Evolutionary conservation across 2,329 filamentous ascomycete species (phyloP).

Genomic region (Xylaria sp.): DNA sequence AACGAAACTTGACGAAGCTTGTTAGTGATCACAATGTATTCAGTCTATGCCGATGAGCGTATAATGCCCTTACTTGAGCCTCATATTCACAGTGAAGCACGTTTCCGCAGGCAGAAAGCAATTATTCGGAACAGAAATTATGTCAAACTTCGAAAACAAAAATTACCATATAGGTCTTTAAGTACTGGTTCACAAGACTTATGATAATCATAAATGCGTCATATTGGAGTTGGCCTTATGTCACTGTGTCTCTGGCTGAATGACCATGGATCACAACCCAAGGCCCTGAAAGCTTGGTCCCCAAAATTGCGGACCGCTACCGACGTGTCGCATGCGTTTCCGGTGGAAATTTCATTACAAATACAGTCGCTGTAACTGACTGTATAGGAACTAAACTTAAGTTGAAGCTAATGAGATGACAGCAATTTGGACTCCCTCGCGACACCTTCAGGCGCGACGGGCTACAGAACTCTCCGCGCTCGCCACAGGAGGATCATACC

Average conservation of each 20-base stretch:
- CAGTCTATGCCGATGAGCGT: not conserved
- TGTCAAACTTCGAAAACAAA: not conserved
- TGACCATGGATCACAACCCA: not conserved
- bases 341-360: not conserved
- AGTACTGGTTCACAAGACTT: not conserved
- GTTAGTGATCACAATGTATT: not conserved
- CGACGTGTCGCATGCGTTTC: not conserved
- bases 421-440: not conserved
- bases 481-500: too few relatives aligned
- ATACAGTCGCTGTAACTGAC: not conserved
- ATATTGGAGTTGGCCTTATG: too few relatives aligned
- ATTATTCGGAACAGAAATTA: not conserved
- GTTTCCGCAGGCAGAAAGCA: not conserved
- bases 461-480: not conserved
- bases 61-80: not conserved
- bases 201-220: too few relatives aligned
- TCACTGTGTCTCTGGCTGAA: too few relatives aligned
- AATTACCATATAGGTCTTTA: not conserved
- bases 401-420: not conserved
- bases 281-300: not conserved
- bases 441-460: not conserved
- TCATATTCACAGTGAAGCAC: not conserved
- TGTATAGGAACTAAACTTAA: not conserved
- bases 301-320: not conserved
- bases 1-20: not conserved